Evolutionary conservation across 768 basidiomycete species (phyloP), one percentile per base, ranked within the genome.

Genomic region (Podaxis mareebaensis): DNA sequence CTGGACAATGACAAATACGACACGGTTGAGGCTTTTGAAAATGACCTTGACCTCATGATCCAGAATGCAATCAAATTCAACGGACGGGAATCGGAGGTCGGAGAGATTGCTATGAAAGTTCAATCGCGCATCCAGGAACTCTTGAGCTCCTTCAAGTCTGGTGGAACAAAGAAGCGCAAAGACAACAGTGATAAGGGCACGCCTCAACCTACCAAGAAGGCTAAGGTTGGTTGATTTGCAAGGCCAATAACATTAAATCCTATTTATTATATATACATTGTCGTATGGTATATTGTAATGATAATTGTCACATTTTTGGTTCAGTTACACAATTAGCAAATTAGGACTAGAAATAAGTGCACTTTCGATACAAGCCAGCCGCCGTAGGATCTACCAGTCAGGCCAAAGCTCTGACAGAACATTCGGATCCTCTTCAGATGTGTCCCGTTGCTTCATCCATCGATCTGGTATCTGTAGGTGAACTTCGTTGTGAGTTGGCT

Each of bases 1-100:
- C 79, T 98, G 63, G 91, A 94, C 63, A 77, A 77, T 38, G 94
- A 95, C 77, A 90, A 89, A 74, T 96, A 96, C 73, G 87, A 90
- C 36, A 83, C 86, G 2, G 74, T 87, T 57, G 90, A 92, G 52
- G 86, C 86, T 2, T 88, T 96, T 69, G 90, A 93, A 71, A 90
- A 87, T 1, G 96, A 99, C 72, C 76, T 96, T 59, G 85, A 90
- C 49, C 82, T 96, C 48, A 96, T 99, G 95, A 75, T 93, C 63
- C 77, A 85, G 64, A 99, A 98, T 71, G 93, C 96, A 15, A 84
- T 91, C 73, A 85, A 82, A 58, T 99, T 97, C 82, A 99, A 99
- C 67, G 91, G 91, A 0, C 78, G 78, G 1, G 87, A 89, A 51
- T 92, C 91, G 2, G 90, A 92, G 62, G 91, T 93, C n/a, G 93